Evolutionary conservation across 1,284 basidiomycete genomes (phyloP), one percentile per base, ranked within the genome.

Genomic region (Ceratobasidium sp.): DNA sequence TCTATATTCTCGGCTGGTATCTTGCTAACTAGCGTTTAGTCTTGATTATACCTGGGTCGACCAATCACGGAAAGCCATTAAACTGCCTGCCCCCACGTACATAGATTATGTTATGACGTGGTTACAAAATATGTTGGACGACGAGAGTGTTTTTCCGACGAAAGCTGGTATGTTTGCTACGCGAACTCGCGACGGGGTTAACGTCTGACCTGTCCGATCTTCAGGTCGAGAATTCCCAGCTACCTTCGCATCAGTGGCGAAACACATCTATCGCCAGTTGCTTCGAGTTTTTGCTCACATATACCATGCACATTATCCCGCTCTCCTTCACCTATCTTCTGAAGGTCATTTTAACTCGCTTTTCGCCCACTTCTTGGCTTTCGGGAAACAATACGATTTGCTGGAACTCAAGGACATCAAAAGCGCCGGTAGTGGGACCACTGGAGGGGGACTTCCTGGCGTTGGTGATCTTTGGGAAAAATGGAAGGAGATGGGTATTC

Each of bases 21-120:
- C n/a, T 76, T 26, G 49, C 28, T 53, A 46, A 61, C 13, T 20
- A 23, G 72, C 49, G 42, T 40, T 18, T 84, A 97, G 96, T 77
- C 89, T 99, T 84, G 97, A 95, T 86, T 99, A 99, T 86, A 97
- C 97, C 3, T 99, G 97, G 97, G 95, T 98, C 83, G 98, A 98
- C 86, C 93, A 95, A 83, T 95, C 95, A 85, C 94, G 97, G 77
- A 97, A 97, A 84, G 94, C 94, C 81, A 95, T 99, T 56, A 92
- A 97, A 82, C 89, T 99, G 0, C 94, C 97, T 18, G 97, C 97
- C 3, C 95, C 97, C 6, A 97, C 96, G 39, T 99, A 99, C 86
- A 97, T 99, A 81, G 97, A 99, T 87, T 99, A 97, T 85, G 97
- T 99, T 81, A 97, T 99, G 95, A 97, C 96, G 13, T 99, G 97